Evolutionary conservation across 2,329 filamentous ascomycete genomes (phyloP), one percentile per base, ranked within the genome.

Genomic region (Fusarium aywerte): DNA sequence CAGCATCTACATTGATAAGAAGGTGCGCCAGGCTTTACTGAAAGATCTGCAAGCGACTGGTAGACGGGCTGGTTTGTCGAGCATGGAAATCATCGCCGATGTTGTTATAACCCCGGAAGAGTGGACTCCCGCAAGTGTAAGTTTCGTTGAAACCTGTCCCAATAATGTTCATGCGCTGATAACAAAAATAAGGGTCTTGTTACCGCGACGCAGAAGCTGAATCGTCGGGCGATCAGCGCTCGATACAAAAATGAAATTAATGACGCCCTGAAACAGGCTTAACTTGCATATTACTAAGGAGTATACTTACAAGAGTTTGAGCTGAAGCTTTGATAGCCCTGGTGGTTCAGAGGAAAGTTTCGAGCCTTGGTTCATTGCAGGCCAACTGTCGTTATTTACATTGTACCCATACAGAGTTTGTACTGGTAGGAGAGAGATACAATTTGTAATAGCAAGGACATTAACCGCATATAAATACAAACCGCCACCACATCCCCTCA

Each of bases 51-150:
- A 91, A 69, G 76, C 79, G 7, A 83, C 85, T 18, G 92, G 86
- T 13, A 87, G 84, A 77, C 85, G 84, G 66, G 89, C 87, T 12
- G 90, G 90, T 13, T 80, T 96, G 32, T 81, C 83, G 2, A 83
- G 85, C 8, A 89, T 95, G 60, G 92, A 96, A 81, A 88, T 91
- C 65, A 84, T 96, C 38, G 85, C 89, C 25, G 91, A 89, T 35
- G 88, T 94, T 11, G 91, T 95, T 7, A 76, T 97, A 48, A 88
- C 89, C 0, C 91, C 93, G 63, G 92, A 95, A 74, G 93, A 96
- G 77, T 97, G 93, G 93, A 94, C 90, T 43, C 91, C 93, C 47
- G 85, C 88, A 58, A 96, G 89, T 75, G 92, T 95, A 81, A 88
- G 91, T 40, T 18, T 3, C 1, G 8, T 4, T 9, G n/a, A 16